A percentile compares a stretch with the other conserved stretches of the same genome.
These are phyloP conservation scores for Trypanosoma boissoni DNA, from an alignment of 208 protist species.

Conservation along the genomic window DNA sequence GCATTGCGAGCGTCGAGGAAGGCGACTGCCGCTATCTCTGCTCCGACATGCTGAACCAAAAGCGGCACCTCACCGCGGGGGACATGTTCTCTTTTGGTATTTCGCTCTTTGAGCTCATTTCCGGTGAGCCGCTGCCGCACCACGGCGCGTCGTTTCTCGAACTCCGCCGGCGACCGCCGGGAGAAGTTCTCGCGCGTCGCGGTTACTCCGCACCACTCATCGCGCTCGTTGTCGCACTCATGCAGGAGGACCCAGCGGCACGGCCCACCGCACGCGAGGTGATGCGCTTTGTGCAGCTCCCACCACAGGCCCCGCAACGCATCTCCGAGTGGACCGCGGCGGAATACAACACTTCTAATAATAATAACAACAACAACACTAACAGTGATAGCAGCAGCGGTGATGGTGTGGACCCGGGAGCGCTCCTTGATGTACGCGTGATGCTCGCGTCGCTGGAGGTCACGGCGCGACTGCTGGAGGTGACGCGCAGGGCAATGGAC, in stretches of 20 bases:
- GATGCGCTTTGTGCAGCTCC: slow-evolving; percentile 56
- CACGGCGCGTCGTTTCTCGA: slow-evolving; percentile 69
- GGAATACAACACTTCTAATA: neutral
- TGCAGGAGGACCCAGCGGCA: slow-evolving; percentile 49
- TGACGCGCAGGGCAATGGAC: slow-evolving; percentile 11
- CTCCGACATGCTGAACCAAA: slow-evolving; percentile 90
- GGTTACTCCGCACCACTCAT: slow-evolving; percentile 62
- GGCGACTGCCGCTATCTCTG: slow-evolving; percentile 91
- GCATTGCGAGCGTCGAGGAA: slow-evolving; percentile 81
- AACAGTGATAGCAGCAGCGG: slow-evolving; percentile 8
- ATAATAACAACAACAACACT: too few species aligned
- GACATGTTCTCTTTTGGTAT: slow-evolving; percentile 93
- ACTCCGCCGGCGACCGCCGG: slow-evolving; percentile 48
- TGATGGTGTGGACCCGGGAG: slow-evolving; percentile 1
- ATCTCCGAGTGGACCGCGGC: slow-evolving; percentile 30
- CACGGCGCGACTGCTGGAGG: slow-evolving; percentile 27
- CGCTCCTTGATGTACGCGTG: slow-evolving; percentile 27
- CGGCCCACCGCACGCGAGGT: slow-evolving; percentile 72
- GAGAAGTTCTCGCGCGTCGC: slow-evolving; percentile 33
- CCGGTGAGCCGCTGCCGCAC: slow-evolving; percentile 63
- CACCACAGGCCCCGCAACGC: slow-evolving; percentile 23
- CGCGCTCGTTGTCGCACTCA: slow-evolving; percentile 43
- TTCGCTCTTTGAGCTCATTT: slow-evolving; percentile 89
- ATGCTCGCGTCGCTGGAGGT: slow-evolving; percentile 34
- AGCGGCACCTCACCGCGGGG: slow-evolving; percentile 69